A percentile compares a stretch with the other conserved stretches of the same genome.
phyloP scores from a whole-genome alignment of 2,329 filamentous ascomycete genomes.

The Nemania abortiva region DNA sequence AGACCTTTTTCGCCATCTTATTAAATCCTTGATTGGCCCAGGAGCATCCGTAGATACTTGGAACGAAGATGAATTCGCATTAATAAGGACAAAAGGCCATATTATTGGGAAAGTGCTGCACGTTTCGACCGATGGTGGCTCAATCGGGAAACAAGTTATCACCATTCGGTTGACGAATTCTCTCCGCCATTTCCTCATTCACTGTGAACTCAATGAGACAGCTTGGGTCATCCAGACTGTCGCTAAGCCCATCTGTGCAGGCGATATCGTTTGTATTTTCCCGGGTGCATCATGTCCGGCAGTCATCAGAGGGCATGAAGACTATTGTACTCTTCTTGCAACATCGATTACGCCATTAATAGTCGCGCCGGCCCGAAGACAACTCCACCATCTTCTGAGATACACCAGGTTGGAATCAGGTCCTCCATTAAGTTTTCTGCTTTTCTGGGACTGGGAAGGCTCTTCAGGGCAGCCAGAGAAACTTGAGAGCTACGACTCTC shows the following conservation, averaged over 20 bases:
- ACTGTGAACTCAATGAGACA: not conserved
- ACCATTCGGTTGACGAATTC: too few species aligned
- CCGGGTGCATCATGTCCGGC: not conserved
- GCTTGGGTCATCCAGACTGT: not conserved
- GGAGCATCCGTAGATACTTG: not conserved
- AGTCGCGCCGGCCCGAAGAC: too few species aligned
- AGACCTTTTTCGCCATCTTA: not conserved
- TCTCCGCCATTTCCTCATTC: too few species aligned
- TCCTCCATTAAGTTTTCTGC: not conserved
- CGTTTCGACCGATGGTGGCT: too few species aligned
- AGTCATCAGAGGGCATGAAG: not conserved
- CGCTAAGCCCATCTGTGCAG: not conserved
- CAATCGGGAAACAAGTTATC: too few species aligned
- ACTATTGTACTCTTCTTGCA: not conserved
- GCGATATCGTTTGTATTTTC: not conserved
- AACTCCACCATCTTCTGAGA: too few species aligned
- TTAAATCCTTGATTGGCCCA: not conserved
- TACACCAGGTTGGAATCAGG: not conserved
- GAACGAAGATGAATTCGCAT: not conserved
- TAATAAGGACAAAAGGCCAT: not conserved
- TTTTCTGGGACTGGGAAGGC: not conserved
- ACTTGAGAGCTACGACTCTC: too few species aligned
- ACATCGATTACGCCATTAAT: not conserved
- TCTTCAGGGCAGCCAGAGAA: too few species aligned
- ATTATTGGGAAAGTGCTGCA: not conserved